Percentiles rank a stretch among this genome's conserved stretches.
phyloP scores from a whole-genome alignment of 2,329 filamentous ascomycete genomes.

The Fusarium penzigii region DNA sequence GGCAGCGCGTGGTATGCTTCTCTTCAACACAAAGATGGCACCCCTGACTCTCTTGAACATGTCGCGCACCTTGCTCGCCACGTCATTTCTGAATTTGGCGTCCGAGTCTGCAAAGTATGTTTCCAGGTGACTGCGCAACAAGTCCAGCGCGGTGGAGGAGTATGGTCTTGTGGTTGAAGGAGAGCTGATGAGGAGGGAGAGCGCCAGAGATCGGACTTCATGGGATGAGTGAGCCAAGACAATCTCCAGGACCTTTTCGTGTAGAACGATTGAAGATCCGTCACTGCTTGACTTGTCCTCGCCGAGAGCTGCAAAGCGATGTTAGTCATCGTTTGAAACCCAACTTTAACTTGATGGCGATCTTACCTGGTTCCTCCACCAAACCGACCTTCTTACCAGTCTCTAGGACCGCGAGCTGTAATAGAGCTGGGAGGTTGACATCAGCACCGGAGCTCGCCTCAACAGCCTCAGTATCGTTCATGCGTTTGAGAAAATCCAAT shows the following conservation, averaged over 20 bases:
- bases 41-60: slow-evolving; percentile 76
- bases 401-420: slow-evolving; percentile 69
- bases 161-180: slow-evolving; percentile 74
- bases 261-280: slow-evolving; percentile 35
- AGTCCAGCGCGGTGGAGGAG: slow-evolving; percentile 58
- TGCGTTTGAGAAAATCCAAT: slow-evolving; percentile 56
- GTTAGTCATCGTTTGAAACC: slow-evolving; percentile 15
- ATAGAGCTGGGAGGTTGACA: slow-evolving; percentile 54
- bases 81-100: slow-evolving; percentile 80
- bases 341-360: neutral
- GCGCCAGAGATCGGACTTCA: slow-evolving; percentile 73
- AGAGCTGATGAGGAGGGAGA: slow-evolving; percentile 78
- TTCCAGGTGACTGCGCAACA: slow-evolving; percentile 66
- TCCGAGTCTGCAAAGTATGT: slow-evolving; percentile 82
- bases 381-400: slow-evolving; percentile 70
- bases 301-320: slow-evolving; percentile 28
- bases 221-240: slow-evolving; percentile 59
- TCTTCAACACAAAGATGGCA: slow-evolving; percentile 58
- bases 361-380: slow-evolving; percentile 65
- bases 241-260: slow-evolving; percentile 48
- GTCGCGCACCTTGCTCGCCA: slow-evolving; percentile 72
- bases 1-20: slow-evolving; percentile 40
- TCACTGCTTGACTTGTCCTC: slow-evolving; percentile 17
- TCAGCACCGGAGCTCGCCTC: slow-evolving; percentile 46
- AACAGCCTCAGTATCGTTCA: slow-evolving; percentile 54